Base-by-base conservation (phyloP, 306 rosid genomes). In the Cucumis hystrix region DNA sequence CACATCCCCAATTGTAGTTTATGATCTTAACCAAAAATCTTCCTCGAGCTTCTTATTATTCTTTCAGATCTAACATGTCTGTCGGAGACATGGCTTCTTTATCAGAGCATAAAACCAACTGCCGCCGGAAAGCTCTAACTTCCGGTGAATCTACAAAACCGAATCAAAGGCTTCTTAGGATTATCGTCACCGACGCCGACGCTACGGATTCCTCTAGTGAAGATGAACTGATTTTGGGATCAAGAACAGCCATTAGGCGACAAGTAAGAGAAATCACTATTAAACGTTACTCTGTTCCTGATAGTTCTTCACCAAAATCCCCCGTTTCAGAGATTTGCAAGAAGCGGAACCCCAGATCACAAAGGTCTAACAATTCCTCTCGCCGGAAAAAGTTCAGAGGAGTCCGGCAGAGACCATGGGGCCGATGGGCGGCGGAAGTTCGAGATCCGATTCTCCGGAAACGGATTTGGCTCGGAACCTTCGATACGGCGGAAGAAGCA, bases 371-470 rank as follows among this genome's bases (percentile, higher is more conserved):
- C 1, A 74, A 30, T 5, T 1, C 82, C 3, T 1, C 28, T 47
- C 80, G 83, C 83, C 83, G 56, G 41, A 81, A 54, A 2, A 84
- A 79, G 75, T 89, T 85, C 76, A 47, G 90, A 0, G 97, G 97
- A 0, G 97, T 92, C 28, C 92, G 97, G 4, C 91, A 85, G 85
- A 63, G 97, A n/a, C 96, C 97, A 0, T 89, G 96, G 96, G 97
- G 97, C 0, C 84, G 96, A 1, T 92, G 96, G 94, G 92, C 92
- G 0, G 96, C 97, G 0, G 96, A 92, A 89, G 89, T 92, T 82
- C 91, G 97, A 0, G 96, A 90, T 87, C 97, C 97, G 70, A 77
- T 1, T 37, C 88, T 74, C 0, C 16, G 87, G 1, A 92, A 89
- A 55, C 92, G 97, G 67, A 72, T 89, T 51, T 92, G 97, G 97